Base-by-base conservation (phyloP, 2,329 filamentous ascomycete species). In the Zymoseptoria tritici region DNA sequence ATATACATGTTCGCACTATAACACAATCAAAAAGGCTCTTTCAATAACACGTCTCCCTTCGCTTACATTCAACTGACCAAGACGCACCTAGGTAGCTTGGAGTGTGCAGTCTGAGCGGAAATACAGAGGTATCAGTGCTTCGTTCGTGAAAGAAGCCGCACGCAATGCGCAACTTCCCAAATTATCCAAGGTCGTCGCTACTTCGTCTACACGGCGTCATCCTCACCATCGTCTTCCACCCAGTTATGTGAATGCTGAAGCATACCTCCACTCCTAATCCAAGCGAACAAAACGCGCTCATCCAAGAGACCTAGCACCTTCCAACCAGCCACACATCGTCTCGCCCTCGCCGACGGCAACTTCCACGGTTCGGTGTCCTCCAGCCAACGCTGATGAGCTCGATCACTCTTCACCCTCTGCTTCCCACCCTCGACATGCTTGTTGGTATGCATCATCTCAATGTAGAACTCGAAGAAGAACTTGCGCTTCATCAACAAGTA, bases 401-500 rank as follows among this genome's bases (percentile, higher is more conserved):
- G 22, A 22, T 65, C 63, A 9, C 60, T 62, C 46, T 61, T 54
- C 1, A 66, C 58, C 16, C 57, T 55, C 20, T 51, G 57, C 24
- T 53, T 57, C 20, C 57, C 49, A 6, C 56, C 61, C 2, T 59
- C 55, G 7, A 60, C 42, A 13, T 61, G 62, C 46, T 59, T 59
- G 21, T 64, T 60, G 5, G 51, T 59, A 9, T 56, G 42, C 49
- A 56, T 29, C 4, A 62, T 57, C 56, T 57, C 54, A 5, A n/a
- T n/a, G 19, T 59, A 63, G 49, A 56, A 60, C 16, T 61, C 55
- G 6, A 50, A 52, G 57, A 59, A 70, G 60, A 68, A 70, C 16
- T 52, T 56, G 11, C 67, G 54, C 55, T 69, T 68, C 49, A 68
- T 49, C 1, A 71, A 31, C 13, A 70, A 46, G 58, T 70, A 70